Base-by-base conservation (phyloP, 176 grass and related monocot genomes). In the Calamus simplicifolius region DNA sequence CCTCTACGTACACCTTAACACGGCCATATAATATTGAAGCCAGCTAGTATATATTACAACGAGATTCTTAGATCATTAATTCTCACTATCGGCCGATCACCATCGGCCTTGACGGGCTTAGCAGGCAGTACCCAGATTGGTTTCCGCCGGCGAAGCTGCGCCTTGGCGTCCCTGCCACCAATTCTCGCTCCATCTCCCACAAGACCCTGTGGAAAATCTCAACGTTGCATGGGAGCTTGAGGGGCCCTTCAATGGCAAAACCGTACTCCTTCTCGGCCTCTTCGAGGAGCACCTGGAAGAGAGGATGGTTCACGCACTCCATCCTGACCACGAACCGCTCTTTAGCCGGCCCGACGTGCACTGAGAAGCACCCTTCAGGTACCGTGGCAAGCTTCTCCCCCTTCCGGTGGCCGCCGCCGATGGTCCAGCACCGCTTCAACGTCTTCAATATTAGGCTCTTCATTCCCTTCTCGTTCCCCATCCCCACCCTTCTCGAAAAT, bases 181-280 rank as follows among this genome's bases (percentile, higher is more conserved):
- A 23, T 23, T 23, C 21, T 23, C 21, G 21, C 21, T 23, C 21
- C 21, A 23, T 23, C 21, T 23, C 21, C 21, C 79, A 73, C 16
- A 95, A 63, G 38, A 89, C 78, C 67, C 69, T 70, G 3, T 69
- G 76, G 80, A 95, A 95, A 5, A 79, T 59, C 69, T 79, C 82
- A 30, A 84, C 85, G 63, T 55, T 16, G 76, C 85, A 95, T 5
- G 85, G 85, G 28, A 95, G 75, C 68, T 63, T 74, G 51, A 95
- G 76, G 0, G 90, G 82, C 4, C 90, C 90, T 29, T 80, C 71
- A 17, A 79, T 72, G 4, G 85, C 28, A 68, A 78, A 82, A n/a
- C 85, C 89, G 54, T 83, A 85, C 68, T 72, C 89, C 8, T 25
- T 65, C 69, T 95, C 85, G 21, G 85, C 82, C 65, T 89, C 85